phyloP scores from a whole-genome alignment of 2,329 filamentous ascomycete species.

The Alternaria longipes region DNA sequence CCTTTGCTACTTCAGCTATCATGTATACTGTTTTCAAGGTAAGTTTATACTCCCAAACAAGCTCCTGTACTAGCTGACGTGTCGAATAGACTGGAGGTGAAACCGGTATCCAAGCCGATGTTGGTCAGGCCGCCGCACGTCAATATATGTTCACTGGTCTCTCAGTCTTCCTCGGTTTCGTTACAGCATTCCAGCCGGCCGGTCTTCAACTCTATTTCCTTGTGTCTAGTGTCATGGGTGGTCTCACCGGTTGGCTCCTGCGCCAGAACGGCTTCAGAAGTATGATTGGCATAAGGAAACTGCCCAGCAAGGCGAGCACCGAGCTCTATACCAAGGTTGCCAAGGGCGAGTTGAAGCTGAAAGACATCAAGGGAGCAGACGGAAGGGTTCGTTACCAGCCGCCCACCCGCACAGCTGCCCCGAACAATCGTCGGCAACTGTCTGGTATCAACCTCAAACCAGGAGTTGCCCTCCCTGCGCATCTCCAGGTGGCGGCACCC shows the following conservation, averaged over 20 bases:
- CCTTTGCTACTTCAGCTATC: slow-evolving; percentile 65
- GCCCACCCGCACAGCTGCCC: slow-evolving; percentile 21
- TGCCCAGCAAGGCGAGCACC: slow-evolving; percentile 36
- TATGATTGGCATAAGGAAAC: slow-evolving; percentile 46
- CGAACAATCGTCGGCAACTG: slow-evolving; percentile 22
- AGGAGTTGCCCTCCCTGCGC: slow-evolving; percentile 34
- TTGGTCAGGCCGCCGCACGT: slow-evolving; percentile 37
- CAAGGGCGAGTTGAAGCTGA: slow-evolving; percentile 37
- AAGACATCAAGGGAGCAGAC: slow-evolving; percentile 32
- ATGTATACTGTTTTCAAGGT: slow-evolving; percentile 69
- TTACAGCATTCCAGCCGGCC: slow-evolving; percentile 66
- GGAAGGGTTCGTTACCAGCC: slow-evolving; percentile 44
- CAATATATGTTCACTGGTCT: slow-evolving; percentile 59
- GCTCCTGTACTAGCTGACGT: slow-evolving; percentile 29
- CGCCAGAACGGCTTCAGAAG: slow-evolving; percentile 49
- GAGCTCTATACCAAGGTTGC: slow-evolving; percentile 40
- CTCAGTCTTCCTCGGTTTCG: slow-evolving; percentile 61
- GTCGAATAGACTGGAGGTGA: slow-evolving; percentile 60
- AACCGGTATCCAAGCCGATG: slow-evolving; percentile 49
- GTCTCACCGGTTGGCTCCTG: slow-evolving; percentile 52
- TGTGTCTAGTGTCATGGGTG: slow-evolving; percentile 52
- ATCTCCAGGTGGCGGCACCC: slow-evolving; percentile 28
- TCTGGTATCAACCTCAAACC: slow-evolving; percentile 39
- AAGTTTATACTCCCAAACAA: slow-evolving; percentile 39
- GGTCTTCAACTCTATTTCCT: slow-evolving; percentile 72